Base-by-base conservation (phyloP, 192 early-diverging fungal species). In the Mortierella hygrophila region DNA sequence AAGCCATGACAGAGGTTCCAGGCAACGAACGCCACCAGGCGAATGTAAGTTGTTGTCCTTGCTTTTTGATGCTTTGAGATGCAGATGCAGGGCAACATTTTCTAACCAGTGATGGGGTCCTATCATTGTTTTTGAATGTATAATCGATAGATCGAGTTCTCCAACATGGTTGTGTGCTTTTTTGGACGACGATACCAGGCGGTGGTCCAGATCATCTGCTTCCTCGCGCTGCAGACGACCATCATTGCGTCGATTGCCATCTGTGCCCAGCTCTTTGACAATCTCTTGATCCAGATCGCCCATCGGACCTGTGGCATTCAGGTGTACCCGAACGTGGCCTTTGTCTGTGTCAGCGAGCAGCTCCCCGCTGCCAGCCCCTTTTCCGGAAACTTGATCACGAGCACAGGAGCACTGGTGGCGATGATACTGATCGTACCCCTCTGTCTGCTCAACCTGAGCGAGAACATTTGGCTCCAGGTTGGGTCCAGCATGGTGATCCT, bases 1-100 rank as follows among this genome's bases (percentile, higher is more conserved):
- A 96, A 75, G 87, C 91, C 21, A 91, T 94, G 89, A 94, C 93
- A 9, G 89, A 89, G 69, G 92, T 95, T 79, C 90, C 91, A 4
- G 95, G 94, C n/a, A 96, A 96, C 77, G 92, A 94, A 44, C 89
- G 87, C 68, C 94, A 94, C 69, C 93, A 95, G 78, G 93, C 91
- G 60, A 86, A 86, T 18, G 84, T 81, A 72, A 70, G 76, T 71
- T 32, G 6, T 13, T 57, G 7, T 55, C 16, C 57, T n/a, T 26
- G 21, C 6, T 21, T 47, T 40, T 3, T 32, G 7, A 8, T 6
- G 8, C 23, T 72, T 41, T 29, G 42, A 29, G 26, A 46, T 72
- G 70, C 38, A 29, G 26, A 46, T 52, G 42, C 38, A 41, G 26
- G 8, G 0, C 42, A n/a, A 9, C 9, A 15, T 41, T 57, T 57